Evolutionary conservation across 352 stramenopile genomes (phyloP).

Genomic region (Phytophthora foliorum): DNA sequence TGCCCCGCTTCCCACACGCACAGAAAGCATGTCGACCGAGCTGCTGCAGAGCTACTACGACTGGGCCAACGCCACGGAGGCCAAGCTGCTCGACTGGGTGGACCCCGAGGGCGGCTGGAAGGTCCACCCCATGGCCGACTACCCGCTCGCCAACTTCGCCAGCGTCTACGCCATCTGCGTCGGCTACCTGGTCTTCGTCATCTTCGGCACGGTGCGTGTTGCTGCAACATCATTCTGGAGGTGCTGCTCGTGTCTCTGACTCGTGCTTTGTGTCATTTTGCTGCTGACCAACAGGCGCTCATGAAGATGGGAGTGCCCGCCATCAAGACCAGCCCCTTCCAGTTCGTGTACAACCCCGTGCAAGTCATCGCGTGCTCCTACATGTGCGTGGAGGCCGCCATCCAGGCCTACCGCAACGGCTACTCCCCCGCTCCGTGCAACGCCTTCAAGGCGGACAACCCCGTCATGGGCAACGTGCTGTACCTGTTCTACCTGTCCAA

Average conservation of each 20-base stretch:
- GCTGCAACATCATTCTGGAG: slow-evolving; percentile 56
- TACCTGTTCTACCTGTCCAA: slow-evolving; percentile 98
- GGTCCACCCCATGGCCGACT: slow-evolving; percentile 65
- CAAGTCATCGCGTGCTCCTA: slow-evolving; percentile 95
- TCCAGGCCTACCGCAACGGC: slow-evolving; percentile 89
- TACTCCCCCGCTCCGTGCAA: slow-evolving; percentile 92
- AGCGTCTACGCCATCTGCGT: slow-evolving; percentile 68
- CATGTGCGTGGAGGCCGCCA: slow-evolving; percentile 93
- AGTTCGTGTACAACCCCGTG: slow-evolving; percentile 96
- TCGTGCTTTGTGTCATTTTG: slow-evolving; percentile 6
- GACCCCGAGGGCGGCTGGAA: slow-evolving; percentile 73
- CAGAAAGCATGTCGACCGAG: slow-evolving; percentile 35
- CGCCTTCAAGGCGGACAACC: slow-evolving; percentile 83
- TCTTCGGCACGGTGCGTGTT: slow-evolving; percentile 61
- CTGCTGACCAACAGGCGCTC: slow-evolving; percentile 77
- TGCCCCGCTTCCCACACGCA: slow-evolving; percentile 17
- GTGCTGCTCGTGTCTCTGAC: slow-evolving; percentile 13
- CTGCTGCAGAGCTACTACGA: slow-evolving; percentile 59
- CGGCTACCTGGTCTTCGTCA: slow-evolving; percentile 74
- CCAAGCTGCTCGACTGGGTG: slow-evolving; percentile 63
- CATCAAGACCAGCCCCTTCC: slow-evolving; percentile 72
- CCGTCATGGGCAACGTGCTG: slow-evolving; percentile 92
- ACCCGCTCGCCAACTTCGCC: slow-evolving; percentile 74
- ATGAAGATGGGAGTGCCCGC: slow-evolving; percentile 67
- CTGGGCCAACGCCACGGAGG: slow-evolving; percentile 66